Percentiles rank a stretch among this genome's conserved stretches.
These are phyloP conservation scores for Theobroma grandiflorum DNA, from an alignment of 441 rosid genomes.

Conservation along the genomic window DNA sequence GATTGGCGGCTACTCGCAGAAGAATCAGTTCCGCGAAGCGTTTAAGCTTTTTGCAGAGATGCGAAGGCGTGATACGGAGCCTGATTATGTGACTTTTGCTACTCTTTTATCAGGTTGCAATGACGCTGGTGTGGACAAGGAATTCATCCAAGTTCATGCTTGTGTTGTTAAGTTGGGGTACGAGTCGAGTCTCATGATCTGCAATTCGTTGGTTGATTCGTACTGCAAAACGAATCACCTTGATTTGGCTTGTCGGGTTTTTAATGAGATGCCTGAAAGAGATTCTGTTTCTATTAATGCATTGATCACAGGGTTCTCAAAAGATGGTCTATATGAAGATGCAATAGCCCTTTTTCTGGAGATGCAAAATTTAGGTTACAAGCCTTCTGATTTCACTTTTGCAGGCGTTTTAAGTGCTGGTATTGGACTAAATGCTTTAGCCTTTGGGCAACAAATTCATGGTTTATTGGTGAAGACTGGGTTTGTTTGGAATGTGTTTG, in stretches of 20 bases:
- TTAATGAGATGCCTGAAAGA: constrained; percentile 54
- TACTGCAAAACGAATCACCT: constrained; percentile 63
- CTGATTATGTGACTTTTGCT: constrained; percentile 79
- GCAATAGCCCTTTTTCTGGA: constrained; percentile 58
- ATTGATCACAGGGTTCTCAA: constrained; percentile 67
- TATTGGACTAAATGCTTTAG: constrained; percentile 52
- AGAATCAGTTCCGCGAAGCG: constrained; percentile 56
- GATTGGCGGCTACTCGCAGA: constrained; percentile 69
- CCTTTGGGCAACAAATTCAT: constrained; percentile 75
- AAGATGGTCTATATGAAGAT: constrained; percentile 56
- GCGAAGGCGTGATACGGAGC: constrained; percentile 49
- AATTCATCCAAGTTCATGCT: constrained; percentile 68
- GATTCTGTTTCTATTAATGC: constrained; percentile 78
- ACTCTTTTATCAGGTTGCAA: constrained; percentile 71
- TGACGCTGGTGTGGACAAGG: constrained; percentile 34
- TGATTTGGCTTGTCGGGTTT: constrained; percentile 56
- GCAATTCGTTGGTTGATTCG: constrained; percentile 76
- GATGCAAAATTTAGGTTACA: constrained; percentile 62
- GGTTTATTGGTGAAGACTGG: constrained; percentile 55
- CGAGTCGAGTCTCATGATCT: constrained; percentile 46
- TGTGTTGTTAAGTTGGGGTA: constrained; percentile 60
- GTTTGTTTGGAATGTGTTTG: constrained; percentile 65
- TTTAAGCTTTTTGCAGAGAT: constrained; percentile 63
- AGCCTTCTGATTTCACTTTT: constrained; percentile 86
- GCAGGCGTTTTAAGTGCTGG: constrained; percentile 72